These are phyloP conservation scores for Trametes cubensis DNA, from an alignment of 768 basidiomycete species.

Conservation along the genomic window DNA sequence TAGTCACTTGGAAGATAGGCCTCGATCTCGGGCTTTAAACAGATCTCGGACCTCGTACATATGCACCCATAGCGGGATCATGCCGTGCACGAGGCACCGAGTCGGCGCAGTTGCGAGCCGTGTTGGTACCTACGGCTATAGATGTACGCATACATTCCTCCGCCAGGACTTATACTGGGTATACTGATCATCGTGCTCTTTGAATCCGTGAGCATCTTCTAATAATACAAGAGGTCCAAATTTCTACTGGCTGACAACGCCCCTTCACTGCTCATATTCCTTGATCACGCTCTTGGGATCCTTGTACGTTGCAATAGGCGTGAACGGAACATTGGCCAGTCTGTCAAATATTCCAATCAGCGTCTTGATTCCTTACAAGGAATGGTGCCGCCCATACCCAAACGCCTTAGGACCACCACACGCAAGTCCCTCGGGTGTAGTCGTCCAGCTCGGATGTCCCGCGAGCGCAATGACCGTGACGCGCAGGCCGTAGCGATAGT, in stretches of 20 bases:
- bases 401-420: constrained; percentile 58
- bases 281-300: constrained; percentile 26
- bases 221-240: too few species aligned
- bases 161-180: too few species aligned
- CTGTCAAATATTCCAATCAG: not conserved
- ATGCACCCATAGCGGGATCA: not conserved
- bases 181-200: too few species aligned
- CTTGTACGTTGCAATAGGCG: constrained; percentile 24
- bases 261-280: constrained; percentile 11
- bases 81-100: too few species aligned
- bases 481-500: constrained; percentile 61
- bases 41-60: not conserved
- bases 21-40: too few species aligned
- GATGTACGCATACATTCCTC: too few species aligned
- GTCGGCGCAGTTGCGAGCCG: too few species aligned
- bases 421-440: constrained; percentile 50
- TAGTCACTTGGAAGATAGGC: too few species aligned
- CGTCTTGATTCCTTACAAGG: not conserved
- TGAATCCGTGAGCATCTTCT: too few species aligned
- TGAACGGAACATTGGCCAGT: constrained; percentile 20
- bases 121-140: too few species aligned
- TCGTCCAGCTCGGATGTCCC: constrained; percentile 58
- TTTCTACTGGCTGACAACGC: too few species aligned
- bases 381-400: constrained; percentile 39
- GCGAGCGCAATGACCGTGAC: constrained; percentile 53